Percentiles rank a stretch among this genome's conserved stretches.
Evolutionary conservation across 768 basidiomycete species (phyloP).

Genomic region (Pisolithus tinctorius): DNA sequence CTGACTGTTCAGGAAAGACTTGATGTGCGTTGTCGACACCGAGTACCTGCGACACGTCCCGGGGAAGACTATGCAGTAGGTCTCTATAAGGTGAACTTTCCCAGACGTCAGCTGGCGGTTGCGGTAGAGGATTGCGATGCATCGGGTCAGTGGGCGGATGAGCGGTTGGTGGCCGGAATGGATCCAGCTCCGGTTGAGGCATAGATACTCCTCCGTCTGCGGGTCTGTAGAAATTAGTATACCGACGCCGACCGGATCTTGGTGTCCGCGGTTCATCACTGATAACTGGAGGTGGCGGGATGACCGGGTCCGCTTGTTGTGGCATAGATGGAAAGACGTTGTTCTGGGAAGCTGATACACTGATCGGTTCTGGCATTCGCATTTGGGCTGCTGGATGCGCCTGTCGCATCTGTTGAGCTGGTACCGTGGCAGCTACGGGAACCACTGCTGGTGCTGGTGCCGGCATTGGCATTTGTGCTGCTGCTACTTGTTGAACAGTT

Average conservation of each 20-base stretch:
- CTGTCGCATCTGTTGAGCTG: constrained; percentile 3
- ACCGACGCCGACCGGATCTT: constrained; percentile 15
- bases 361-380: constrained; percentile 17
- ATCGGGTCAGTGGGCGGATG: constrained; percentile 5
- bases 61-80: constrained; percentile 44
- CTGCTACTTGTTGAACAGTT: constrained; percentile 10
- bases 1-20: constrained; percentile 10
- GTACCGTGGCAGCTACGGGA: constrained; percentile 3
- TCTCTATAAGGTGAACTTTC: constrained; percentile 49
- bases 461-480: neutral
- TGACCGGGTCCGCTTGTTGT: neutral
- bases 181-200: neutral
- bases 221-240: constrained; percentile 23
- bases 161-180: constrained; percentile 4
- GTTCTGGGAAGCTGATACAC: neutral
- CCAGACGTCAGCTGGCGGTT: constrained; percentile 56
- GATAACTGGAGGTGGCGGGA: constrained; percentile 18
- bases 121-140: constrained; percentile 52
- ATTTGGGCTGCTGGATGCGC: constrained; percentile 11
- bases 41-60: constrained; percentile 26
- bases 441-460: constrained; percentile 7
- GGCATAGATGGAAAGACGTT: constrained; percentile 15
- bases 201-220: constrained; percentile 4
- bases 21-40: constrained; percentile 5
- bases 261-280: constrained; percentile 4